Percentiles rank a stretch among this genome's conserved stretches.
Evolutionary conservation across 2,329 filamentous ascomycete species (phyloP).

Genomic region (Plenodomus biglobosus): DNA sequence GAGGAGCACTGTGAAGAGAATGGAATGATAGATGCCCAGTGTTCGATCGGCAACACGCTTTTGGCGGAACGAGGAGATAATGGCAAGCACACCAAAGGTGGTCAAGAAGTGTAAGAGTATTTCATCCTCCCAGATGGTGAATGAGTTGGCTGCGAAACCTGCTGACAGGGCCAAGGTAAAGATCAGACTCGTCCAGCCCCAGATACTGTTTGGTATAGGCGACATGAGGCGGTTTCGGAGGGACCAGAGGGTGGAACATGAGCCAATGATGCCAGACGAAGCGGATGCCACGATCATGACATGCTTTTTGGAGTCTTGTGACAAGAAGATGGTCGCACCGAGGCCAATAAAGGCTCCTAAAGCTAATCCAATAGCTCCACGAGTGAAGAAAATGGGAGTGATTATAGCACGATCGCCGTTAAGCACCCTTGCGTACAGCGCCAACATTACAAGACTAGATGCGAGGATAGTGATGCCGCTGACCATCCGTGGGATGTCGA

Average conservation of each 20-base stretch:
- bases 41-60: slow-evolving; percentile 67
- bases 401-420: slow-evolving; percentile 57
- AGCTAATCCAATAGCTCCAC: slow-evolving; percentile 53
- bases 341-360: slow-evolving; percentile 47
- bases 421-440: slow-evolving; percentile 69
- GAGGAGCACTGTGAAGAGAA: slow-evolving; percentile 77
- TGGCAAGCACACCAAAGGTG: slow-evolving; percentile 78
- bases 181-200: slow-evolving; percentile 82
- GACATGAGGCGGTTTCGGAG: slow-evolving; percentile 48
- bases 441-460: slow-evolving; percentile 66
- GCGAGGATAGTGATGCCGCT: slow-evolving; percentile 73
- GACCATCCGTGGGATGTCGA: slow-evolving; percentile 84
- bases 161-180: slow-evolving; percentile 86
- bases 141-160: slow-evolving; percentile 96
- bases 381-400: slow-evolving; percentile 55
- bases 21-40: slow-evolving; percentile 79
- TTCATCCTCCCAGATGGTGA: slow-evolving; percentile 97
- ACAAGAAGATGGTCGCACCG: slow-evolving; percentile 48
- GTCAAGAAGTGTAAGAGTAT: slow-evolving; percentile 89
- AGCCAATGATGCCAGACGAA: slow-evolving; percentile 44
- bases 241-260: slow-evolving; percentile 46
- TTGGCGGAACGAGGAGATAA: slow-evolving; percentile 74
- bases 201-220: slow-evolving; percentile 72
- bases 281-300: slow-evolving; percentile 47
- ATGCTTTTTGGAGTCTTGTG: slow-evolving; percentile 45